Evolutionary conservation across 2,329 filamentous ascomycete genomes (phyloP), one percentile per base, ranked within the genome.

Genomic region (Pezizomycotina sp.): DNA sequence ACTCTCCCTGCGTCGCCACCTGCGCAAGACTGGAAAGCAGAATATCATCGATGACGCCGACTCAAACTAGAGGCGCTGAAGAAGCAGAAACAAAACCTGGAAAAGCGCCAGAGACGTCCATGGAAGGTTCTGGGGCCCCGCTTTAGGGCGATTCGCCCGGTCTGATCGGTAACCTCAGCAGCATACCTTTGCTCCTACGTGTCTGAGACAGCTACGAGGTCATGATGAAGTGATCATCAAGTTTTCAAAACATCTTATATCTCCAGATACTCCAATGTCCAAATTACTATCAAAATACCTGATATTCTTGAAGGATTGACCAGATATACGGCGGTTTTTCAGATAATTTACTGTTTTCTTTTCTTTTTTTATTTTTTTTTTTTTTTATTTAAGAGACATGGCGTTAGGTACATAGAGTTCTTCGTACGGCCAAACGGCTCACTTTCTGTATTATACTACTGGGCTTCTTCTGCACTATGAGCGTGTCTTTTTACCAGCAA

Each of bases 1-100:
- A n/a, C n/a, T n/a, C n/a, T n/a, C 79, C 40, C 60, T 95, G 47
- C 74, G 82, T 54, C 83, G 84, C 57, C 84, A 91, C 55, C 59
- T 95, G 53, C 66, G 89, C 48, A 95, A 95, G 71, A 84, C 89
- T 62, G 74, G 81, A 28, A 76, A 77, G 53, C 81, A 77, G 66
- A 95, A 95, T 57, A 71, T 98, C 39, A 83, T 98, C 56, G 89
- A 98, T 62, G 89, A 93, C 84, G 86, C 68, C 75, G 79, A 54
- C 60, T 92, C 57, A 74, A 76, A 55, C 76, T 84, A 30, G 80
- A 93, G 56, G 80, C 83, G 59, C 64, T 92, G 55, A 74, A 77
- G 62, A 69, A 71, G 55, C 65, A 68, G 48, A 65, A n/a, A n/a
- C n/a, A n/a, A n/a, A n/a, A n/a, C n/a, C n/a, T n/a, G 68, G 52